Conservation (phyloP, 805 yeast genomes). For the Nematodospora valgi region DNA sequence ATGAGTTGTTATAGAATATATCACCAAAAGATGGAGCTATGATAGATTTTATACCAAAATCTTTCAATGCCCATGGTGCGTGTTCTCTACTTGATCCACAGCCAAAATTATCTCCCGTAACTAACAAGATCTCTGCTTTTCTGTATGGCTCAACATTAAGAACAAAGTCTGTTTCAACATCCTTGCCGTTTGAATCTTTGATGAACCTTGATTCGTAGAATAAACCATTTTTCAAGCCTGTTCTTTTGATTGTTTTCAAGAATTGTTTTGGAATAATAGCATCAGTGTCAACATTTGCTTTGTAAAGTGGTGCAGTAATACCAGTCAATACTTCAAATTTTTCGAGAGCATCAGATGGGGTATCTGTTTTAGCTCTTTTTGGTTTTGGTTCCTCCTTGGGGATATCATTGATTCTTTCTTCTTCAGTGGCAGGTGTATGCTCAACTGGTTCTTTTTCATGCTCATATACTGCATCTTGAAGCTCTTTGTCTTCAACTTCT, state of each 20-base stretch:
- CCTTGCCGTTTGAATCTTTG: constrained; percentile 66
- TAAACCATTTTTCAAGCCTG: constrained; percentile 84
- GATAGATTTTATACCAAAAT: constrained; percentile 92
- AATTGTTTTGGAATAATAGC: constrained; percentile 99
- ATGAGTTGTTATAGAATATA: constrained; percentile 95
- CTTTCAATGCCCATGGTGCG: constrained; percentile 99
- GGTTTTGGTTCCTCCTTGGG: constrained; percentile 45
- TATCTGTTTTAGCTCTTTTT: constrained; percentile 16
- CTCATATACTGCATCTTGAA: constrained; percentile 68
- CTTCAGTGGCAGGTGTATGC: constrained; percentile 49
- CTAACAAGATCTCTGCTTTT: constrained; percentile 76
- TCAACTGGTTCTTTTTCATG: constrained; percentile 65
- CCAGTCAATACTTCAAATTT: constrained; percentile 75
- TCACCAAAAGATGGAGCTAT: constrained; percentile 99
- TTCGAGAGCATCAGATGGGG: constrained; percentile 53
- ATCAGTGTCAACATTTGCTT: constrained; percentile 96
- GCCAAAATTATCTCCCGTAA: constrained; percentile 96
- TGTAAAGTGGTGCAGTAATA: constrained; percentile 89
- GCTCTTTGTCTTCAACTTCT: constrained; percentile 44
- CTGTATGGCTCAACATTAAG: constrained; percentile 84
- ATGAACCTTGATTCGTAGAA: constrained; percentile 85
- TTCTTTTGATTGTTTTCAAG: constrained; percentile 94
- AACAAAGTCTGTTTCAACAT: constrained; percentile 82
- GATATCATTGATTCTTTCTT: constrained; percentile 60
- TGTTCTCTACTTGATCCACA: constrained; percentile 99